Evolutionary conservation across 2,329 filamentous ascomycete genomes (phyloP).

Genomic region (Penicillium sp.): DNA sequence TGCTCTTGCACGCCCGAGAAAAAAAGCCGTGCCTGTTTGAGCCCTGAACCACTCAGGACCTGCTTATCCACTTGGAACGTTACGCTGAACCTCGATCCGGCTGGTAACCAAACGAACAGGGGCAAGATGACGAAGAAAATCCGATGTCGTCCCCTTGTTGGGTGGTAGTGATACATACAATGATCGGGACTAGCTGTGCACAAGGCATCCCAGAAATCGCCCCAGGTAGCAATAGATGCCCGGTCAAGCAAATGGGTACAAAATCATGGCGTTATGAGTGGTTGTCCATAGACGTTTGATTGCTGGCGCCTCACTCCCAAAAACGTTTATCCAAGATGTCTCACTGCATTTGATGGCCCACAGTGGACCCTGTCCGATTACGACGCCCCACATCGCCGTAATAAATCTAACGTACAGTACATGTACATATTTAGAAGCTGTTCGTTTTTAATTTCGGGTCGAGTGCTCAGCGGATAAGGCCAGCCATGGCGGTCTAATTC

Average conservation of each 20-base stretch:
- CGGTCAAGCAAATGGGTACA: no score
- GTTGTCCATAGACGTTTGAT: no score
- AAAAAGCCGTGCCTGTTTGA: not conserved
- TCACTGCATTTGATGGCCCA: not conserved
- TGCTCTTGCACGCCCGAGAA: not conserved
- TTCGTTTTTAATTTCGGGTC: not conserved
- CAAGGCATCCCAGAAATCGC: not conserved
- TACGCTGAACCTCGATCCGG: constrained; percentile 1
- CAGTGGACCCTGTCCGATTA: not conserved
- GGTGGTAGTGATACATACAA: not conserved
- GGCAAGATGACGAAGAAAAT: not conserved
- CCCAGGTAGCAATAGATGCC: no score
- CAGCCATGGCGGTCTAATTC: not conserved
- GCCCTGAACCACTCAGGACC: not conserved
- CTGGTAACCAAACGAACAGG: not conserved
- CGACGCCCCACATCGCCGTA: not conserved
- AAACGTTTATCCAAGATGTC: not conserved
- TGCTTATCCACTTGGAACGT: not conserved
- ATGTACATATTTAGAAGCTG: not conserved
- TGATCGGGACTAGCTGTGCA: not conserved
- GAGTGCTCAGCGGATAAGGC: not conserved
- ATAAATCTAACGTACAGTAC: not conserved
- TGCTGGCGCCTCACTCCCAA: not conserved
- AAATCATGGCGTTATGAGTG: no score
- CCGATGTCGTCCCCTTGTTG: not conserved